Evolutionary conservation across 345 rosid species (phyloP).

Genomic region (Nephelium lappaceum): DNA sequence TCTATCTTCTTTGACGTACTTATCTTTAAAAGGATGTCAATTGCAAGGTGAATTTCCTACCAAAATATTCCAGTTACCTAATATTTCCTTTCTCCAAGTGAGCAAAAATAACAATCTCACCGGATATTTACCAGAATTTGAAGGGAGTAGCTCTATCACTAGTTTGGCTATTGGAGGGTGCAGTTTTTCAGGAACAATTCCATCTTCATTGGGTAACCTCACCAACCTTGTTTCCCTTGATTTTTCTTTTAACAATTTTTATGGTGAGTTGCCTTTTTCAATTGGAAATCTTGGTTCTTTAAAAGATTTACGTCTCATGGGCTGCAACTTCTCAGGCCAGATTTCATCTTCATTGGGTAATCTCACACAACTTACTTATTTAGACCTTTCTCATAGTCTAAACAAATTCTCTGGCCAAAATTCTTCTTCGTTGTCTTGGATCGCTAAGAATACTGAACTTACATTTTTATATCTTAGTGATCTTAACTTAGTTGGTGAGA

Average conservation of each 20-base stretch:
- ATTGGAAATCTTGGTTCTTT: constrained; percentile 10
- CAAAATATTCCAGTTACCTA: not conserved
- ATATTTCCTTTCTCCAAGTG: not conserved
- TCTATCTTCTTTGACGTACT: constrained; percentile 12
- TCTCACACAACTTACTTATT: not conserved
- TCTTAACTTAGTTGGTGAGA: not conserved
- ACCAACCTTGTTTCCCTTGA: too few relatives aligned
- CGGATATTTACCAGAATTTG: not conserved
- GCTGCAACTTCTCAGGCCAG: constrained; percentile 17
- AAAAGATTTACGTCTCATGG: not conserved
- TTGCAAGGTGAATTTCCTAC: constrained; percentile 8
- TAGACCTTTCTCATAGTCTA: not conserved
- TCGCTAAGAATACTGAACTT: too few relatives aligned
- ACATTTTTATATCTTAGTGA: not conserved
- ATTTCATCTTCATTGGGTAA: constrained; percentile 12
- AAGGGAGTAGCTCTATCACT: too few relatives aligned
- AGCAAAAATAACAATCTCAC: not conserved
- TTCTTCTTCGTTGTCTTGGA: not conserved
- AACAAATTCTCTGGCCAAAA: not conserved
- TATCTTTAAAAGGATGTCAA: not conserved
- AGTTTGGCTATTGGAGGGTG: not conserved
- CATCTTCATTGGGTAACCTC: constrained; percentile 8
- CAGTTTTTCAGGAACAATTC: not conserved
- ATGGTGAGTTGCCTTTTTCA: constrained; percentile 14
- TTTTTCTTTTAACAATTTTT: not conserved